Evolutionary conservation across 768 basidiomycete species (phyloP).

Genomic region (Xerocomellus dryophilus): DNA sequence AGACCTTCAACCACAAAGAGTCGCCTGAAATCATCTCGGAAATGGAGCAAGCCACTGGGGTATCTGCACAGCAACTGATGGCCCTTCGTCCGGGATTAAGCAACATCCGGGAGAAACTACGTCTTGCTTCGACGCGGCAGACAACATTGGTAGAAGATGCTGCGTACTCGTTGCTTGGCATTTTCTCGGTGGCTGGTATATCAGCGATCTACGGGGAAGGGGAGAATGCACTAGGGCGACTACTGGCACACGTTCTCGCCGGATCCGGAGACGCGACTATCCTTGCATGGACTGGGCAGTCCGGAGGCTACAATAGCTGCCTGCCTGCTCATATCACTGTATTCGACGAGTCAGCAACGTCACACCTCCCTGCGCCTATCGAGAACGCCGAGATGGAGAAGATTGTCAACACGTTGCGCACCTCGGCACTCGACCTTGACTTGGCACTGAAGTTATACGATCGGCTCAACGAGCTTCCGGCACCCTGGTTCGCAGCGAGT

Average conservation of each 20-base stretch:
- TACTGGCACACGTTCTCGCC: not conserved
- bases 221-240: not conserved
- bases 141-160: no score
- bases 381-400: not conserved
- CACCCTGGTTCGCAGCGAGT: not conserved
- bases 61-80: no score
- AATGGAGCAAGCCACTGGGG: no score
- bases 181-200: not conserved
- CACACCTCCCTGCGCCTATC: not conserved
- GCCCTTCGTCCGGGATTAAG: no score
- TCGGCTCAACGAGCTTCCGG: not conserved
- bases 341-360: not conserved
- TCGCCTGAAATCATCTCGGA: no score
- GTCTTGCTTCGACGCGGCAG: no score
- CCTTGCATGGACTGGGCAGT: constrained; percentile 5
- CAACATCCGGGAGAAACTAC: no score
- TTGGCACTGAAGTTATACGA: not conserved
- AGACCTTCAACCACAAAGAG: not conserved
- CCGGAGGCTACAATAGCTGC: not conserved
- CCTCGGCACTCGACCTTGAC: not conserved
- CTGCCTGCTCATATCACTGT: not conserved
- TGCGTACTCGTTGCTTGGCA: no score
- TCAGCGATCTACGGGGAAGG: not conserved
- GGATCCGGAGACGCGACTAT: not conserved
- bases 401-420: not conserved